A percentile compares a stretch with the other conserved stretches of the same genome.
Evolutionary conservation across 2,329 filamentous ascomycete species (phyloP).

Genomic region (Sporothrix luriei): DNA sequence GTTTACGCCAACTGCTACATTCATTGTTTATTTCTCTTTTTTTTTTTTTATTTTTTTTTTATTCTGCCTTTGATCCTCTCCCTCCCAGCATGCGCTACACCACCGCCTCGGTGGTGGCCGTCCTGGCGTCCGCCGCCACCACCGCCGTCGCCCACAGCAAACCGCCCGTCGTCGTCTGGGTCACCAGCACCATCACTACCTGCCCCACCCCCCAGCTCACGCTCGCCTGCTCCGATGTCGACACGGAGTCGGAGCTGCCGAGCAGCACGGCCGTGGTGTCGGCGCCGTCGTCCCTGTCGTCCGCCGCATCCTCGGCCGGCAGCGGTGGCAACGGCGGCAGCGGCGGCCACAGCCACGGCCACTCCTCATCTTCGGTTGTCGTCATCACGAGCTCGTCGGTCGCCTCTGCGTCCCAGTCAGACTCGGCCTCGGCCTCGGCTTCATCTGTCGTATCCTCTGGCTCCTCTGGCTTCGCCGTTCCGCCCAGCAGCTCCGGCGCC

Average conservation of each 20-base stretch:
- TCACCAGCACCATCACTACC: conserved; percentile 30
- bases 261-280: not conserved
- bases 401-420: not conserved
- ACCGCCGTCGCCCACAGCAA: conserved; percentile 4
- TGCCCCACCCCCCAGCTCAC: conserved; percentile 24
- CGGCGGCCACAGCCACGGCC: not conserved
- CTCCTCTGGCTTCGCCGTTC: not conserved
- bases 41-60: conserved; percentile 20
- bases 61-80: no score
- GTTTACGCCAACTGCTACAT: not conserved
- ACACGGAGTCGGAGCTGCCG: conserved; percentile 12
- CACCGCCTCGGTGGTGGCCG: not conserved
- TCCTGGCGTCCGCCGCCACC: not conserved
- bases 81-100: not conserved
- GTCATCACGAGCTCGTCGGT: not conserved
- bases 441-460: not conserved
- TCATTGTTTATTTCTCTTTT: conserved; percentile 23
- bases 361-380: not conserved
- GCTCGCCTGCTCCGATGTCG: not conserved
- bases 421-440: not conserved
- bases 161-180: conserved; percentile 25
- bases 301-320: not conserved
- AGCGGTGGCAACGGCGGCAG: not conserved
- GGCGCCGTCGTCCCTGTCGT: not conserved
- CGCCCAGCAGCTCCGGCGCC: not conserved